Evolutionary conservation across 1,284 basidiomycete species (phyloP).

Genomic region (Phylloporus sp.): DNA sequence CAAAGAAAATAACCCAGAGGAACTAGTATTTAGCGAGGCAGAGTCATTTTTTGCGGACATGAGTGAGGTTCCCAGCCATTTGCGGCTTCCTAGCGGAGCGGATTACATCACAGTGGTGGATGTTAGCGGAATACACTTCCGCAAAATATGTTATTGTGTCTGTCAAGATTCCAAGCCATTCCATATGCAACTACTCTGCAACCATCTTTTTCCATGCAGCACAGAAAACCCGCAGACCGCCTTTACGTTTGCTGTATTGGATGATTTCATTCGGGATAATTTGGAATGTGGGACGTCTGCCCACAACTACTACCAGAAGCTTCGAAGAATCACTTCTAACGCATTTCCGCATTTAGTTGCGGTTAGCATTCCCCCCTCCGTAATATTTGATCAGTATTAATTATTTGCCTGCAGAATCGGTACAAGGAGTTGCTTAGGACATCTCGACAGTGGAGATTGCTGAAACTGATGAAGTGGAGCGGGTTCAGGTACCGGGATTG

Average conservation of each 20-base stretch:
- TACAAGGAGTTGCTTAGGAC: constrained; percentile 19
- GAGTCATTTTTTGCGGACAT: no score
- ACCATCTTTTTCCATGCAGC: background rate
- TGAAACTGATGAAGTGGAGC: constrained; percentile 17
- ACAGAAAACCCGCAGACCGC: background rate
- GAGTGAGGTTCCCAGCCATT: background rate
- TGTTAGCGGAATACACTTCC: background rate
- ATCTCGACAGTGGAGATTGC: constrained; percentile 10
- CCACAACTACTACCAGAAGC: background rate
- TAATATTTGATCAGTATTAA: no score
- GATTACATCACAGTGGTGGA: background rate
- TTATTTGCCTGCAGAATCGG: background rate
- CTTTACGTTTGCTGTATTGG: background rate
- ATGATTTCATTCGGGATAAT: constrained; percentile 3
- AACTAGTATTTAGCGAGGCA: no score
- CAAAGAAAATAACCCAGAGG: no score
- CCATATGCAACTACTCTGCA: background rate
- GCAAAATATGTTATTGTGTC: background rate
- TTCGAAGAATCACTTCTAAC: background rate
- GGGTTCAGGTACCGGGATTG: background rate
- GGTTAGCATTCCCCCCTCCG: no score
- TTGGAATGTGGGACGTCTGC: background rate
- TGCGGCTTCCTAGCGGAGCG: background rate
- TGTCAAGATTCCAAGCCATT: background rate
- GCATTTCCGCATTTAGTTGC: no score